Evolutionary conservation across 352 stramenopile species (phyloP), one percentile per base, ranked within the genome.

Genomic region (Blastocystis sp.): DNA sequence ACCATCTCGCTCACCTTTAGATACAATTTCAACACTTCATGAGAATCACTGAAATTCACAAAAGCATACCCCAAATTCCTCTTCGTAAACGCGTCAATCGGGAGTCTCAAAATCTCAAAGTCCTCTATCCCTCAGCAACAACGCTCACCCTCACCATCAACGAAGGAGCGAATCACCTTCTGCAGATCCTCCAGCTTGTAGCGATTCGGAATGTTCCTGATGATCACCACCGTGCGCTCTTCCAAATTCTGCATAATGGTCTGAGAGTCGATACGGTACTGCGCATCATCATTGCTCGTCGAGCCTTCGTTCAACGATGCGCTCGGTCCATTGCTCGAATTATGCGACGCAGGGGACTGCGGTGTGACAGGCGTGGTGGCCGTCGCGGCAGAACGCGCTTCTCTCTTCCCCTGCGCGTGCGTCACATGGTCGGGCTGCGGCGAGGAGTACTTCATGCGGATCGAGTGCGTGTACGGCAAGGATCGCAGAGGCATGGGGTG

Each of bases 191-290:
- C 74, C 74, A 85, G 55, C 50, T 80, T 80, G 51, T 89, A 89
- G 41, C 79, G 79, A 77, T 89, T 89, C n/a, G 79, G 79, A 45
- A 89, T 89, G 31, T 89, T 89, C n/a, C 79, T 60, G 70, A 89
- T 80, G 21, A 89, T 26, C 31, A 89, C 79, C 24, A 89, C 79
- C 29, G 79, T 89, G 9, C 79, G 55, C 13, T 89, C 45, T 39
- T 89, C 79, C 13, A 21, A 19, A 19, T 85, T 85, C 50, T 85
- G 74, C 74, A 85, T 85, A 29, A 85, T 85, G 3, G 55, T 29
- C 29, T 85, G 74, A 3, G 45, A 45, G 41, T 85, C 74, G 61
- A 85, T 85, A 10, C 74, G 74, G 29, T 85, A 85, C 4, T 62
- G 41, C 6, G 12, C 29, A 33, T 85, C 74, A 26, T 85, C 74